Evolutionary conservation across 78 protist species (phyloP).

Genomic region (Cavenderia fasciculata): DNA sequence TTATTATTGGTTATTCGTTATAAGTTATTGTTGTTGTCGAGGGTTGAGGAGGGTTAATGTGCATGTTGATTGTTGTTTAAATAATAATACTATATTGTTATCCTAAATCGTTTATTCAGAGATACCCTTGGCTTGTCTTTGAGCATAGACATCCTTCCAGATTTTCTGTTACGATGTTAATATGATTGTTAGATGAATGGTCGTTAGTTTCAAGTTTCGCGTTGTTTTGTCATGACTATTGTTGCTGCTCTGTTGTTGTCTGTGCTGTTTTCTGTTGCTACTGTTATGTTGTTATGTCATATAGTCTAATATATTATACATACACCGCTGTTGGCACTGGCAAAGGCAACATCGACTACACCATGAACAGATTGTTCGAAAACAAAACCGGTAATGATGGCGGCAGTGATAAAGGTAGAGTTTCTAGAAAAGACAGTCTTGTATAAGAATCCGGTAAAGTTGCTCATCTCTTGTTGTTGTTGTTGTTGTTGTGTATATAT

Average conservation of each 20-base stretch:
- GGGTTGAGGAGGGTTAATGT: not conserved
- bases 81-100: not conserved
- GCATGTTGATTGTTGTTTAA: not conserved
- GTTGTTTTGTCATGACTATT: not conserved
- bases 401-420: slow-evolving; percentile 48
- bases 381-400: slow-evolving; percentile 33
- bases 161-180: slow-evolving; percentile 15
- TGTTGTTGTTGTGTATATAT: not conserved
- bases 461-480: not conserved
- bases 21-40: not conserved
- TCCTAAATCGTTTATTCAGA: slow-evolving; percentile 33
- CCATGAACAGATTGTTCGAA: slow-evolving; percentile 48
- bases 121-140: slow-evolving; percentile 37
- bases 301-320: not conserved
- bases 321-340: slow-evolving; percentile 33
- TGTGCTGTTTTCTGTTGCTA: not conserved
- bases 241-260: not conserved
- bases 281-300: not conserved
- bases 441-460: slow-evolving; percentile 22
- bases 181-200: not conserved
- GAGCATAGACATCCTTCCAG: slow-evolving; percentile 67
- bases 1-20: not conserved
- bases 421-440: slow-evolving; percentile 26
- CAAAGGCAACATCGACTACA: slow-evolving; percentile 13
- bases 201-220: not conserved